phyloP scores from a whole-genome alignment of 225 moss, liverwort and hornwort species.

The Bryum argenteum region DNA sequence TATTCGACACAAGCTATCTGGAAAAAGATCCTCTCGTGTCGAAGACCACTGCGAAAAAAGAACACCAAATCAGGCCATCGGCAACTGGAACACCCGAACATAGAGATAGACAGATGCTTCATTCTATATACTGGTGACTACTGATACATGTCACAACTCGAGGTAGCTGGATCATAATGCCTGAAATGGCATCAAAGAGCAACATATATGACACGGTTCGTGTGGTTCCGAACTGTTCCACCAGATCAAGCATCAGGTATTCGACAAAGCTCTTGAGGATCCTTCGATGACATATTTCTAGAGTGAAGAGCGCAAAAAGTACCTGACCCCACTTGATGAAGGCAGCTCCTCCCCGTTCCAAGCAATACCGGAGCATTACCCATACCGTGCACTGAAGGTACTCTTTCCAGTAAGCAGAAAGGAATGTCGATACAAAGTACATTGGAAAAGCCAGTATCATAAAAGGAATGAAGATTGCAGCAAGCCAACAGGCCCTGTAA shows the following conservation, averaged over 20 bases:
- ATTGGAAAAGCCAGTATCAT: slow-evolving; percentile 65
- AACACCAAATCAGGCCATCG: background rate
- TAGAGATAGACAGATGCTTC: background rate
- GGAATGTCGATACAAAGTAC: slow-evolving; percentile 71
- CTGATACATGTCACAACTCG: background rate
- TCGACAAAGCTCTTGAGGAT: slow-evolving; percentile 2
- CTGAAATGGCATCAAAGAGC: background rate
- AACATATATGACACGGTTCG: background rate
- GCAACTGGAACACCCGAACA: background rate
- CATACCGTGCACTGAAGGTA: slow-evolving; percentile 67
- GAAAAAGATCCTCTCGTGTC: slow-evolving; percentile 90
- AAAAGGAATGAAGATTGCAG: slow-evolving; percentile 75
- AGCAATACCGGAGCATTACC: slow-evolving; percentile 86
- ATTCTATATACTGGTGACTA: background rate
- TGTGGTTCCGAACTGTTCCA: background rate
- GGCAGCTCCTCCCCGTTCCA: slow-evolving; percentile 93
- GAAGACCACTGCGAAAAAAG: slow-evolving; percentile 81
- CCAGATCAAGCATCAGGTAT: background rate
- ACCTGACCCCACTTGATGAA: slow-evolving; percentile 99
- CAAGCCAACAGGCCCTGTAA: slow-evolving; percentile 74
- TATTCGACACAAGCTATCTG: slow-evolving; percentile 77
- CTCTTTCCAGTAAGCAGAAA: slow-evolving; percentile 57
- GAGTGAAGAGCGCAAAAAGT: slow-evolving; percentile 14
- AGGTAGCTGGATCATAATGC: slow-evolving; percentile 2
- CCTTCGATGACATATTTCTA: background rate